Conservation (phyloP, 2,329 filamentous ascomycete species). For the Trichoderma sp. region DNA sequence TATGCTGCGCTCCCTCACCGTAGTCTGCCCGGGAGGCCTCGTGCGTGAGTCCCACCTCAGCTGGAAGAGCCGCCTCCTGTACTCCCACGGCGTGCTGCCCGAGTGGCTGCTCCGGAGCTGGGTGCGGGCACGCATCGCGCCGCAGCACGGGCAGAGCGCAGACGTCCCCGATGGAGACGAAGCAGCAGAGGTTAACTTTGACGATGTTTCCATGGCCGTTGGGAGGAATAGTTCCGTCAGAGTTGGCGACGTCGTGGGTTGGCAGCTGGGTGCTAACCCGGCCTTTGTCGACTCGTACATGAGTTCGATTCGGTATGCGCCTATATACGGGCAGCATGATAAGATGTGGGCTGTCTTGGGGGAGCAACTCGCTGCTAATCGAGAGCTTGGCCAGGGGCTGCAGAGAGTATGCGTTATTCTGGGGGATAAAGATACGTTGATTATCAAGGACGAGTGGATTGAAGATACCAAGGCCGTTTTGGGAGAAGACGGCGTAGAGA, state of each 20-base stretch:
- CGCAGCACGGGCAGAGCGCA: slow-evolving; percentile 35
- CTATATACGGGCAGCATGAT: slow-evolving; percentile 59
- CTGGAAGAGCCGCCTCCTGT: slow-evolving; percentile 60
- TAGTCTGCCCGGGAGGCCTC: slow-evolving; percentile 68
- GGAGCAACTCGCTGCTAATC: slow-evolving; percentile 40
- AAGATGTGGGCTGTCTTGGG: slow-evolving; percentile 60
- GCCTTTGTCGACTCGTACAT: slow-evolving; percentile 71
- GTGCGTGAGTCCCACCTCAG: slow-evolving; percentile 62
- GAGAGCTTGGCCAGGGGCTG: slow-evolving; percentile 20
- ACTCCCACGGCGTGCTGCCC: slow-evolving; percentile 58
- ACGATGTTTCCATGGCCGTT: slow-evolving; percentile 51
- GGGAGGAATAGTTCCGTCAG: slow-evolving; percentile 44
- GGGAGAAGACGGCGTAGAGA: slow-evolving; percentile 54
- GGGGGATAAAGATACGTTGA: slow-evolving; percentile 63
- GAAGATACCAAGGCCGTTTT: slow-evolving; percentile 59
- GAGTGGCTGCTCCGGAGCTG: slow-evolving; percentile 54
- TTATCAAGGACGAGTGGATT: slow-evolving; percentile 61
- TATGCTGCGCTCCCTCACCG: slow-evolving; percentile 59
- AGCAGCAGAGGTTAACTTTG: slow-evolving; percentile 41
- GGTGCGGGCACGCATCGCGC: slow-evolving; percentile 49
- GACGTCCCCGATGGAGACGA: slow-evolving; percentile 40
- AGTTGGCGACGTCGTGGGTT: slow-evolving; percentile 61
- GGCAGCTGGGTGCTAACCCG: slow-evolving; percentile 64
- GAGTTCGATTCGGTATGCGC: slow-evolving; percentile 66
- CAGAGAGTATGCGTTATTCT: slow-evolving; percentile 63